Evolutionary conservation across 352 stramenopile genomes (phyloP), one percentile per base, ranked within the genome.

Genomic region (Globisporangium spinosum): DNA sequence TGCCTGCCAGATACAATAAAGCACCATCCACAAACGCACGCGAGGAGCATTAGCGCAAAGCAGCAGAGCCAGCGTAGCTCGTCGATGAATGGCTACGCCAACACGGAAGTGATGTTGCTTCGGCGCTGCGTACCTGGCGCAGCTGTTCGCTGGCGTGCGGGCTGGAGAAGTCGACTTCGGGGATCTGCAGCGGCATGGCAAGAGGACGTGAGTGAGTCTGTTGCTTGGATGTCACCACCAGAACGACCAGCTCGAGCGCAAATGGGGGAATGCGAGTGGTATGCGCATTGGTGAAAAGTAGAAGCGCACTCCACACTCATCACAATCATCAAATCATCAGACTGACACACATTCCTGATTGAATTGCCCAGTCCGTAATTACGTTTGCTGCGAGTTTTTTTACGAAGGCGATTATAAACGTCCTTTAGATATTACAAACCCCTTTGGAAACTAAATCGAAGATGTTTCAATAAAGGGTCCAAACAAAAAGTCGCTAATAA

Each of bases 121-220:
- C 1, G 2, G 47, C 47, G n/a, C 1, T 0, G 47, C 47, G 20
- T 47, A 68, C 63, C 63, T 70, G 59, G 57, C 79, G 78, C 5
- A 90, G 67, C 64, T 89, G 76, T 65, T 77, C 73, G 35, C 68
- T 72, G 10, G 82, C 79, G 53, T 78, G 61, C 13, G 77, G 69
- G 38, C 70, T 76, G 4, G 69, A 75, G 61, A 86, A 75, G 67
- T 90, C 79, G 53, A 90, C 82, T 58, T 85, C 74, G 3, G 82
- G 82, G 62, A 90, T 89, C 15, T 62, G n/a, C 62, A 83, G 65
- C 66, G 70, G 62, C 34, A 45, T 64, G 25, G 17, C 15, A 17
- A 55, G 47, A 55, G 47, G 27, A 3, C 34, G 34, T 1, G 13
- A 17, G 38, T 45, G 38, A 35, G 32, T 10, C 32, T 45, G 15